phyloP scores from a whole-genome alignment of 1,284 basidiomycete genomes.

The Volvariella surrecta region DNA sequence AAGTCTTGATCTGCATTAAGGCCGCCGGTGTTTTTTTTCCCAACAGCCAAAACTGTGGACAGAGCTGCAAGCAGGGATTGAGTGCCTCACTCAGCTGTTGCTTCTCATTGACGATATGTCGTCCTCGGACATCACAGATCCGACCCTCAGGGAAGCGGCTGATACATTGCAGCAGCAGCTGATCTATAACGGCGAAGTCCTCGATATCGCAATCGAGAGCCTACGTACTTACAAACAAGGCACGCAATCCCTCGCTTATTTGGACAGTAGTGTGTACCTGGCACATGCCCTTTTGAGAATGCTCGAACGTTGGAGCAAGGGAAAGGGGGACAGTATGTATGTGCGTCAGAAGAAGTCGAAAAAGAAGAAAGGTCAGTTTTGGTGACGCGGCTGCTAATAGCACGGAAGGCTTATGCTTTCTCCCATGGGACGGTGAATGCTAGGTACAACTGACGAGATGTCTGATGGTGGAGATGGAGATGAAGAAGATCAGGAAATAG shows the following conservation, averaged over 20 bases:
- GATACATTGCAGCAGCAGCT: constrained; percentile 79
- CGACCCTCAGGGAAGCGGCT: constrained; percentile 68
- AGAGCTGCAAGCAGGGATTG: constrained; percentile 90
- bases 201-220: constrained; percentile 78
- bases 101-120: constrained; percentile 71
- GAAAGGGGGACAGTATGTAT: constrained; percentile 58
- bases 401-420: constrained; percentile 6
- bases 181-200: constrained; percentile 88
- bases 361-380: constrained; percentile 38
- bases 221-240: constrained; percentile 71
- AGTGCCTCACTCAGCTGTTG: constrained; percentile 85
- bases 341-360: constrained; percentile 65
- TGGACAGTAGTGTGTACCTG: constrained; percentile 78
- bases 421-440: neutral
- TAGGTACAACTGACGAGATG: neutral
- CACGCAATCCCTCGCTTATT: constrained; percentile 63
- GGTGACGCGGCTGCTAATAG: constrained; percentile 5
- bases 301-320: constrained; percentile 82
- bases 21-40: constrained; percentile 4
- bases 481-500: constrained; percentile 48
- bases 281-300: constrained; percentile 77
- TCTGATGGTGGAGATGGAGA: constrained; percentile 38
- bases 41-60: constrained; percentile 80
- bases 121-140: constrained; percentile 35
- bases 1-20: constrained; percentile 5